Evolutionary conservation across 306 rosid species (phyloP).

Genomic region (Castanea crenata): DNA sequence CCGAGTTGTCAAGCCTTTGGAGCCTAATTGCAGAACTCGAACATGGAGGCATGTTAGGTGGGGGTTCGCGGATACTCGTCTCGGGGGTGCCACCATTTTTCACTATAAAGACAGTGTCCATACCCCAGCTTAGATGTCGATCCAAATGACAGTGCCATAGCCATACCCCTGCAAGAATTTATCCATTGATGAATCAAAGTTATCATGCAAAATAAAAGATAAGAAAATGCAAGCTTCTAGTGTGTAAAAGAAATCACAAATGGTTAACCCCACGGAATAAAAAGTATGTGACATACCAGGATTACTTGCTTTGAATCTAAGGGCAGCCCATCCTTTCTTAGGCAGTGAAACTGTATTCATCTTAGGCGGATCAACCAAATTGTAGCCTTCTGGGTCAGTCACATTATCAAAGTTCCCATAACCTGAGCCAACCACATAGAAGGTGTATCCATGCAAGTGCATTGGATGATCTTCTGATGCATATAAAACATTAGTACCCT

Average conservation of each 20-base stretch:
- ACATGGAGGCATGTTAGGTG: conserved; percentile 22
- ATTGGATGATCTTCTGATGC: conserved; percentile 41
- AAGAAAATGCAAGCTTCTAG: not conserved
- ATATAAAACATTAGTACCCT: conserved; percentile 30
- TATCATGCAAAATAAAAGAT: not conserved
- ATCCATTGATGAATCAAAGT: not conserved
- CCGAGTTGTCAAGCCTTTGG: not conserved
- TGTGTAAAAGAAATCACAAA: not conserved
- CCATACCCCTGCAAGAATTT: conserved; percentile 27
- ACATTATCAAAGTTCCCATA: conserved; percentile 23
- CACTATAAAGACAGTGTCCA: conserved; percentile 25
- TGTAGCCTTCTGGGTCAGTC: conserved; percentile 16
- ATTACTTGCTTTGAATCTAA: conserved; percentile 31
- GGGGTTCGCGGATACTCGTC: conserved; percentile 23
- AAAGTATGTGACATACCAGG: conserved; percentile 19
- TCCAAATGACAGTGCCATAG: conserved; percentile 33
- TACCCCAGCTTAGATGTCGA: conserved; percentile 31
- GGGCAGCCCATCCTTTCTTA: conserved; percentile 31
- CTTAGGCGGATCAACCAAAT: conserved; percentile 37
- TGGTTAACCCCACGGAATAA: too few species aligned
- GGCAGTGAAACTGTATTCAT: conserved; percentile 28
- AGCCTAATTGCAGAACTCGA: not conserved
- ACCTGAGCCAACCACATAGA: conserved; percentile 35
- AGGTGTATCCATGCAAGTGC: conserved; percentile 42
- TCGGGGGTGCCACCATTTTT: conserved; percentile 21